Base-by-base conservation (phyloP, 306 rosid species). In the Styphnolobium japonicum region DNA sequence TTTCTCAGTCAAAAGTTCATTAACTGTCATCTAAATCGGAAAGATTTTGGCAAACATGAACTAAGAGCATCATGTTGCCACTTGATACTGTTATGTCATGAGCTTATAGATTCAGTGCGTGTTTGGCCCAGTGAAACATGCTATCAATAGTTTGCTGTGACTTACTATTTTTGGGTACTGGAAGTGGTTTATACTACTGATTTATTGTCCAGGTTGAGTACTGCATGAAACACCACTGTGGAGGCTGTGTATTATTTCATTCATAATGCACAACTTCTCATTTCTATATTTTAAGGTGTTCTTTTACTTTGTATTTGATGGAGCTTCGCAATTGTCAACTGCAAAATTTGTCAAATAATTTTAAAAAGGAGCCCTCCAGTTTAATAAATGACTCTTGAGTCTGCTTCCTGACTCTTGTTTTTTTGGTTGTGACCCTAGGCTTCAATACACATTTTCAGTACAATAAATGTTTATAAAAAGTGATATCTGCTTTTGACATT, bases 1-100 rank as follows among this genome's bases (percentile, higher is more conserved):
- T 49, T 77, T 39, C 76, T 76, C 72, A 55, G 58, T 56, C 64
- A 73, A 52, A 73, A 81, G 22, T 69, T 64, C 51, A 49, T 64
- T 33, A 10, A 61, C 22, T 31, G 55, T 79, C 68, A 55, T 85
- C 79, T 62, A 74, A 19, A 37, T 29, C 63, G 19, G 42, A 66
- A 12, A 62, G 60, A 68, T 78, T 55, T 57, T 56, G 45, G 56
- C 46, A 61, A 55, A 61, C 7, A 49, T 60, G 15, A 65, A 75
- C 71, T 39, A 57, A 42, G 21, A 25, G 49, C 39, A 16, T 48
- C 21, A 37, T 49, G 36, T 42, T 58, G 39, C 69, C 19, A 52
- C 67, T 33, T 45, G 60, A 11, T 72, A 39, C 56, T 77, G 39
- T 33, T 40, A 5, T 51, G 6, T 51, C 66, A 42, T 15, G 37